phyloP scores from a whole-genome alignment of 495 filamentous ascomycete species.

The Penicillium cataractarum region DNA sequence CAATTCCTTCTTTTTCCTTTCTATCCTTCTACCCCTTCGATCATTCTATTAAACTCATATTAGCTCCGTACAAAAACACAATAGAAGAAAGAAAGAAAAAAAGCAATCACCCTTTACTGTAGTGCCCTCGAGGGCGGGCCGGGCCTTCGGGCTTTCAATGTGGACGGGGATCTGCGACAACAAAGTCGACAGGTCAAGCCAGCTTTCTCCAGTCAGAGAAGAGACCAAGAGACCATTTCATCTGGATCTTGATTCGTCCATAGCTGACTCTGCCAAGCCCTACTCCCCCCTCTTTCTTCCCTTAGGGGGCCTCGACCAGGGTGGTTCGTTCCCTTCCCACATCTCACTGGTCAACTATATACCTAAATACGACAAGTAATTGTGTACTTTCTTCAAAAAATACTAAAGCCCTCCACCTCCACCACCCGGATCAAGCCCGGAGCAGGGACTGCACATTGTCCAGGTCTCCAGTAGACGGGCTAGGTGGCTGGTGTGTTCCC shows the following conservation, averaged over 20 bases:
- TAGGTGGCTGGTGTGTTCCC: not conserved
- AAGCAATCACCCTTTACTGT: not conserved
- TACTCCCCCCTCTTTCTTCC: not conserved
- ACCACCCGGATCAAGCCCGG: slow-evolving; percentile 1
- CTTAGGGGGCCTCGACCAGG: not conserved
- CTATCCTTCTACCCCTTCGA: too few relatives aligned
- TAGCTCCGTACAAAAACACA: too few relatives aligned
- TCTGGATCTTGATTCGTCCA: too few relatives aligned
- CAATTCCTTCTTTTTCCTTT: not conserved
- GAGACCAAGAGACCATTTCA: not conserved
- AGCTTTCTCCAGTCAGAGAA: slow-evolving; percentile 15
- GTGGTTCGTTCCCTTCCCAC: not conserved
- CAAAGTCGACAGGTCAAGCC: slow-evolving; percentile 26
- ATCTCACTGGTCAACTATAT: not conserved
- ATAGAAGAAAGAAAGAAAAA: not conserved
- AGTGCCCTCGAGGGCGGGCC: slow-evolving; percentile 32
- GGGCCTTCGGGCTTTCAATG: slow-evolving; percentile 32
- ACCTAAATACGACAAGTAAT: not conserved
- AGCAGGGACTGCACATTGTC: not conserved
- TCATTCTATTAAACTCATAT: too few relatives aligned
- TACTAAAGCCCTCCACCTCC: not conserved
- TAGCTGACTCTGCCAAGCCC: too few relatives aligned
- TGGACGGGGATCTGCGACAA: slow-evolving; percentile 31
- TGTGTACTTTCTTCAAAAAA: not conserved
- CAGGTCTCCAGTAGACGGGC: too few relatives aligned